phyloP scores from a whole-genome alignment of 163 green algal genomes.

The Scenedesmus sp. region DNA sequence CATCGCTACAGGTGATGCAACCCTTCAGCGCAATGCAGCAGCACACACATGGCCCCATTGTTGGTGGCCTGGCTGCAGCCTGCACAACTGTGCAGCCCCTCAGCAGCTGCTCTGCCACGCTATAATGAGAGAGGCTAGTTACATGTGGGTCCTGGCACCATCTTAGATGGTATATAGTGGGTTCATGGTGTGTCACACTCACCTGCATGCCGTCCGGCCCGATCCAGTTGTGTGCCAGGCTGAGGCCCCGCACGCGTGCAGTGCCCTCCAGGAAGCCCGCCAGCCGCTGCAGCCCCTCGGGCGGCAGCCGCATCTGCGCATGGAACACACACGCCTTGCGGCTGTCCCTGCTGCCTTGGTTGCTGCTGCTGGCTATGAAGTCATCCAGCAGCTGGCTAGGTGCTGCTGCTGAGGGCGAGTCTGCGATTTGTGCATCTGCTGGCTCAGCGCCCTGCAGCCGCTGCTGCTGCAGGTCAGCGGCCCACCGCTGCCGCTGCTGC shows the following conservation, averaged over 20 bases:
- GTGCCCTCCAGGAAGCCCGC: conserved; percentile 61
- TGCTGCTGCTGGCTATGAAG: conserved; percentile 25
- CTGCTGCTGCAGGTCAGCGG: conserved; percentile 1
- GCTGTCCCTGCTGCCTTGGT: not conserved
- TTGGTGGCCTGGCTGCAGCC: not conserved
- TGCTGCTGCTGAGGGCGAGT: conserved; percentile 15
- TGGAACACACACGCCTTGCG: conserved; percentile 53
- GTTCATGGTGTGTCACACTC: not conserved
- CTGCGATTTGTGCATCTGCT: not conserved
- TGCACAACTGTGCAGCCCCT: not conserved
- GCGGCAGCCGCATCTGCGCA: conserved; percentile 65
- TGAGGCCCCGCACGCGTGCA: conserved; percentile 61
- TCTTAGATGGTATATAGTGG: not conserved
- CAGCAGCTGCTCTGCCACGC: not conserved
- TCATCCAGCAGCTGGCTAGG: conserved; percentile 8
- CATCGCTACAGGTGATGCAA: not conserved
- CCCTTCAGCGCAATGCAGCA: not conserved
- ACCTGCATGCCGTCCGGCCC: not conserved
- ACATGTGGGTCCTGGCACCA: not conserved
- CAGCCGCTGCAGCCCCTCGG: conserved; percentile 65
- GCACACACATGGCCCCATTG: not conserved
- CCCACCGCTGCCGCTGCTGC: conserved; percentile 20
- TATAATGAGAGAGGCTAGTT: not conserved
- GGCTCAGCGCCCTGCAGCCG: not conserved
- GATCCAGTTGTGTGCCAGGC: conserved; percentile 68